phyloP scores from a whole-genome alignment of 208 protist genomes.

The Trypanosoma theileri region DNA sequence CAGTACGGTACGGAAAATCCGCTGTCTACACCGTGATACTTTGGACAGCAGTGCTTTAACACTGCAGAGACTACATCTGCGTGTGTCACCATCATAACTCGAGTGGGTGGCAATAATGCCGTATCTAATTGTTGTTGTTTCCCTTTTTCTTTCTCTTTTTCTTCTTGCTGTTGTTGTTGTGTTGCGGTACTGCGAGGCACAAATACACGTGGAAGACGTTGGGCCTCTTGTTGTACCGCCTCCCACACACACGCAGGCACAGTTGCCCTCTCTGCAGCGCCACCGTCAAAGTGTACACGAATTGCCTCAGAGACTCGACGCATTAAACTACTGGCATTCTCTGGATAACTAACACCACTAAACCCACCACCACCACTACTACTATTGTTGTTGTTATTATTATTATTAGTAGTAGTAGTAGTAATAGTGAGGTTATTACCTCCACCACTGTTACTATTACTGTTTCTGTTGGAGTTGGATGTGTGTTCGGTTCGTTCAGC shows the following conservation, averaged over 20 bases:
- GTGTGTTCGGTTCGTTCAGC: too few species aligned
- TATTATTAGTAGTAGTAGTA: background rate
- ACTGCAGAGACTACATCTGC: constrained; percentile 63
- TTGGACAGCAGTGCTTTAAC: constrained; percentile 71
- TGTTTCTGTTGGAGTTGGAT: too few species aligned
- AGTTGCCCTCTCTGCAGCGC: constrained; percentile 20
- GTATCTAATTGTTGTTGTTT: background rate
- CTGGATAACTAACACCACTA: constrained; percentile 16
- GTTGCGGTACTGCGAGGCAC: background rate
- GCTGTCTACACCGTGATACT: constrained; percentile 41
- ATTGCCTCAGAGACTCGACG: constrained; percentile 60
- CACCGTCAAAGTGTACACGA: constrained; percentile 42
- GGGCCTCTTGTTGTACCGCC: constrained; percentile 42
- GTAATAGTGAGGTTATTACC: too few species aligned
- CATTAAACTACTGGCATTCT: constrained; percentile 8
- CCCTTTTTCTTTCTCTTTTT: background rate
- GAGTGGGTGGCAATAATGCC: constrained; percentile 67
- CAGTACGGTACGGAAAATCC: constrained; percentile 77
- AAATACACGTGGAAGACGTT: constrained; percentile 17
- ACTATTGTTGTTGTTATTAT: background rate
- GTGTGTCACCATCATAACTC: constrained; percentile 77
- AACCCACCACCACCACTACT: background rate
- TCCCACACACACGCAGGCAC: constrained; percentile 42
- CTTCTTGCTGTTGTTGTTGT: background rate
- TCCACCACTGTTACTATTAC: too few species aligned